Evolutionary conservation across 2,329 filamentous ascomycete genomes (phyloP).

Genomic region (Samsoniella hepiali): DNA sequence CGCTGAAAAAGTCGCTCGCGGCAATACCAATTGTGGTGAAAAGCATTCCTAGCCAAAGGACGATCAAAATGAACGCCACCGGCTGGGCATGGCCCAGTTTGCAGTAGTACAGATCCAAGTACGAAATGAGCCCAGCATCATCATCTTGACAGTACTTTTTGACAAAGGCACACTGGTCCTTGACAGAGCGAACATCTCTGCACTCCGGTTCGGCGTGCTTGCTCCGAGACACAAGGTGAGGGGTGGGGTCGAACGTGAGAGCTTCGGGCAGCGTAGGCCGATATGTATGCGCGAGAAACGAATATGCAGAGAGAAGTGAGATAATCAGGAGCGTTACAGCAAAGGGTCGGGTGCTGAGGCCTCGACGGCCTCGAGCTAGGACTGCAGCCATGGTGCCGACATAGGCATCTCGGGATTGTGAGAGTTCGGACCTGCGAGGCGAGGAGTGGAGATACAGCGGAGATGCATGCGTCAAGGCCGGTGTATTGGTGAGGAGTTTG

Average conservation of each 20-base stretch:
- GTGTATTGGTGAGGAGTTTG: background rate
- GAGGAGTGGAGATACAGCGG: background rate
- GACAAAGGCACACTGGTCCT: slow-evolving; percentile 85
- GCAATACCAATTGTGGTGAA: slow-evolving; percentile 98
- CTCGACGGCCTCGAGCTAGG: slow-evolving; percentile 37
- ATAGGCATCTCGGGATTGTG: slow-evolving; percentile 7
- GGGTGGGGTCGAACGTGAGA: slow-evolving; percentile 19
- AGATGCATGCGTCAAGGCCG: background rate
- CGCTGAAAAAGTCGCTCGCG: slow-evolving; percentile 96
- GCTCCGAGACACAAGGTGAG: slow-evolving; percentile 28
- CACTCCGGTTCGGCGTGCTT: slow-evolving; percentile 53
- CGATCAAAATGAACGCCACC: slow-evolving; percentile 73
- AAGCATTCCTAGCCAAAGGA: slow-evolving; percentile 80
- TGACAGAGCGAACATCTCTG: slow-evolving; percentile 69
- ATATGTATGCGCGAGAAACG: slow-evolving; percentile 35
- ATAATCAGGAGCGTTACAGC: slow-evolving; percentile 47
- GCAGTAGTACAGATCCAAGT: slow-evolving; percentile 91
- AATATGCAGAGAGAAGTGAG: slow-evolving; percentile 43
- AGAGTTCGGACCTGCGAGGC: background rate
- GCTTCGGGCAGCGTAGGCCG: slow-evolving; percentile 18
- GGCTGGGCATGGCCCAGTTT: slow-evolving; percentile 63
- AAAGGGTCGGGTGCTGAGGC: slow-evolving; percentile 37
- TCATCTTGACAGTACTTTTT: slow-evolving; percentile 79
- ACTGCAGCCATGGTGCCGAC: slow-evolving; percentile 28
- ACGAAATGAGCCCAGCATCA: slow-evolving; percentile 84